A percentile compares a stretch with the other conserved stretches of the same genome.
phyloP scores from a whole-genome alignment of 345 rosid genomes.

The Gynandropsis gynandra region DNA sequence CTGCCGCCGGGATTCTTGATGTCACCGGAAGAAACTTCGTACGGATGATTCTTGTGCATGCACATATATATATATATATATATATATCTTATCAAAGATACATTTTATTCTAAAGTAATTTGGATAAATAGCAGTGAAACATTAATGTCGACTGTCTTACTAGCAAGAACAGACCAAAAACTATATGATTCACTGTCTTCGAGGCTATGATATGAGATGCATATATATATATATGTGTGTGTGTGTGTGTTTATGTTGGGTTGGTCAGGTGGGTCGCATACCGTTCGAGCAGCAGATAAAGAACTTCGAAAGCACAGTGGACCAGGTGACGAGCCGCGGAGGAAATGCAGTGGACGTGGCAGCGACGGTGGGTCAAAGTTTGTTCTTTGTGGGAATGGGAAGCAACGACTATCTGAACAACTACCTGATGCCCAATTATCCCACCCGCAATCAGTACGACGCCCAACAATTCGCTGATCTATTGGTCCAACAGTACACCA shows the following conservation, averaged over 20 bases:
- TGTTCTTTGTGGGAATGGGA: constrained; percentile 92
- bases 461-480: constrained; percentile 66
- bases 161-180: too few species aligned
- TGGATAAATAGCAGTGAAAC: too few species aligned
- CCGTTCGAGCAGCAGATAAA: constrained; percentile 75
- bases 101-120: too few species aligned
- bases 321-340: constrained; percentile 52
- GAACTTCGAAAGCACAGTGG: constrained; percentile 68
- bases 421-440: constrained; percentile 91
- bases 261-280: constrained; percentile 79
- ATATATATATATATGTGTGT: not conserved
- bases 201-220: too few species aligned
- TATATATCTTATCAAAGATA: too few species aligned
- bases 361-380: constrained; percentile 40
- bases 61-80: not conserved
- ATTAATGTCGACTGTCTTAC: too few species aligned
- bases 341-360: constrained; percentile 64
- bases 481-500: constrained; percentile 57
- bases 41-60: constrained; percentile 13
- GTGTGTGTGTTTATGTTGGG: too few species aligned
- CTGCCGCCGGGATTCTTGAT: constrained; percentile 93
- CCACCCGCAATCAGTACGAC: constrained; percentile 58
- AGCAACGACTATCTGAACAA: constrained; percentile 96
- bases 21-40: constrained; percentile 88
- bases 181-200: too few species aligned